Evolutionary conservation across 768 basidiomycete genomes (phyloP).

Genomic region (Leccinum rimulosum): DNA sequence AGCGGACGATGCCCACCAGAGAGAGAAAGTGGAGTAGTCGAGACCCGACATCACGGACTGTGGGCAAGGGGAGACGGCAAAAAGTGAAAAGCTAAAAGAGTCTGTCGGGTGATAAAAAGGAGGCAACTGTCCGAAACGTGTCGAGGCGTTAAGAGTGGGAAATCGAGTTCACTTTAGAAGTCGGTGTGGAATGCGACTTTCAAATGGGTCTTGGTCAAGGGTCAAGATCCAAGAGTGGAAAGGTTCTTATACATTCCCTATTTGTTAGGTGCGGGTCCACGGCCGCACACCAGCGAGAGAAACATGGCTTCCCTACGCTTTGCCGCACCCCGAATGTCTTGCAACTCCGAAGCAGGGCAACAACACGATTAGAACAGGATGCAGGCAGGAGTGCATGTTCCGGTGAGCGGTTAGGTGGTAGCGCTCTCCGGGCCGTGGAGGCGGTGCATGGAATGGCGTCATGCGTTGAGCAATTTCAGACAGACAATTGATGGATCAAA

Average conservation of each 20-base stretch:
- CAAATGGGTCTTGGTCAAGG: conserved; percentile 25
- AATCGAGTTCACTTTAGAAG: conserved; percentile 20
- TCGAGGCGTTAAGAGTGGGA: conserved; percentile 7
- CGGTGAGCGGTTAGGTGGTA: conserved; percentile 24
- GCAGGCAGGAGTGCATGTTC: conserved; percentile 31
- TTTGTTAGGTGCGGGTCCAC: conserved; percentile 25
- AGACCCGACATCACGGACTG: conserved; percentile 19
- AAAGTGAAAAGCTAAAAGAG: conserved; percentile 1
- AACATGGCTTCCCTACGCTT: conserved; percentile 30
- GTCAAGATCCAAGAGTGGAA: conserved; percentile 22
- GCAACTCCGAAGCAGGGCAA: conserved; percentile 34
- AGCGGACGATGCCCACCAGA: conserved; percentile 15
- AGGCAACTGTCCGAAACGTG: conserved; percentile 2
- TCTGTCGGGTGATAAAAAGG: conserved; percentile 6
- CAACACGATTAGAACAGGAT: conserved; percentile 31
- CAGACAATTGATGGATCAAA: conserved; percentile 27
- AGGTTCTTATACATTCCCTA: conserved; percentile 28
- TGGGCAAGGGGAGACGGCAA: not conserved
- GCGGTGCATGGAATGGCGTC: conserved; percentile 28
- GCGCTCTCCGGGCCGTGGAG: conserved; percentile 28
- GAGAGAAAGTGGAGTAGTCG: conserved; percentile 29
- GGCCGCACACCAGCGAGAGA: conserved; percentile 15
- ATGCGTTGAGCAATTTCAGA: conserved; percentile 21
- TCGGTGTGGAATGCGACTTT: conserved; percentile 16
- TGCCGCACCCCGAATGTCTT: conserved; percentile 27